Percentiles rank a stretch among this genome's conserved stretches.
These are phyloP conservation scores for Saccharomyces hybrid DNA, from an alignment of 1,139 yeast genomes.

Conservation along the genomic window DNA sequence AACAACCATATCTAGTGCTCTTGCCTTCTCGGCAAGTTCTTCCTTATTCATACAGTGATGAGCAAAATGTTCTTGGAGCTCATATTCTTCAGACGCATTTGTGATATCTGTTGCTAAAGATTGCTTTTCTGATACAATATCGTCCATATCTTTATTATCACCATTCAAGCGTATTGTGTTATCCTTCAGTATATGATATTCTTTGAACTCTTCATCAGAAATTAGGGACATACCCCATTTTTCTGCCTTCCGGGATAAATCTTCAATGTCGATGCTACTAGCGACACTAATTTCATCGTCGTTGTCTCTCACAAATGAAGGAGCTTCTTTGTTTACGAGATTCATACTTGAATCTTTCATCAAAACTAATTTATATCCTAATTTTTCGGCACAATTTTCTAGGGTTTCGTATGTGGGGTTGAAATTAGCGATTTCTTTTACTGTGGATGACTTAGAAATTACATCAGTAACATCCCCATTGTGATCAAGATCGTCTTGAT, in stretches of 20 bases:
- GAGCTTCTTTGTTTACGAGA: background rate
- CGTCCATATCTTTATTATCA: background rate
- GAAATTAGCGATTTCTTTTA: slow-evolving; percentile 7
- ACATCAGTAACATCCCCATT: slow-evolving; percentile 1
- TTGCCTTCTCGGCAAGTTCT: slow-evolving; percentile 7
- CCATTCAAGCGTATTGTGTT: background rate
- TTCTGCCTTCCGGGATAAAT: background rate
- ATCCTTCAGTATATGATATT: background rate
- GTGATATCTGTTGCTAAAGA: background rate
- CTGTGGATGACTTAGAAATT: slow-evolving; percentile 19
- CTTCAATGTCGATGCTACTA: background rate
- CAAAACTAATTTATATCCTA: slow-evolving; percentile 26
- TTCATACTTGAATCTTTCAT: background rate
- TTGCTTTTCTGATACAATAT: background rate
- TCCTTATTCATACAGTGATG: background rate
- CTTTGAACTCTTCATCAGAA: slow-evolving; percentile 9
- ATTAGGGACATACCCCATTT: slow-evolving; percentile 17
- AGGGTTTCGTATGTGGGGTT: slow-evolving; percentile 18
- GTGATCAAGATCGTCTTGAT: background rate
- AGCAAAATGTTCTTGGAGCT: background rate
- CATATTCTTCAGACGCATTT: background rate
- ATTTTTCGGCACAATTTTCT: slow-evolving; percentile 17
- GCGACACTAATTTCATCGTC: background rate
- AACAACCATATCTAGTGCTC: slow-evolving; percentile 10
- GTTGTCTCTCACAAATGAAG: background rate